phyloP scores from a whole-genome alignment of 352 stramenopile genomes.

The Paralagenidium karlingii region DNA sequence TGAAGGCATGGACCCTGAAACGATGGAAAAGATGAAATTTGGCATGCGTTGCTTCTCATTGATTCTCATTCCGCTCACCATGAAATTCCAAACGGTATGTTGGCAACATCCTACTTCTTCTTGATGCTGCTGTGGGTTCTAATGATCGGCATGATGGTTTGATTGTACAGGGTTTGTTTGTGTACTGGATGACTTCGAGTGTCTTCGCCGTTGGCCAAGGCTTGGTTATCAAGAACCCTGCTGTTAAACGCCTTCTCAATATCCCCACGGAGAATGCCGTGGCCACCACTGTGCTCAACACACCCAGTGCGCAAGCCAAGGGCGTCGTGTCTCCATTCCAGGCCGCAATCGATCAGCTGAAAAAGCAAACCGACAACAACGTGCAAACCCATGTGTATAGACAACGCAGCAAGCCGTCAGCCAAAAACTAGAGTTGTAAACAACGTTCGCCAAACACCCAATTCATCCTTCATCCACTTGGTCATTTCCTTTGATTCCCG shows the following conservation, averaged over 20 bases:
- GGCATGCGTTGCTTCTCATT: slow-evolving; percentile 63
- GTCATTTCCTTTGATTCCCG: no score
- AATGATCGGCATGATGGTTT: background rate
- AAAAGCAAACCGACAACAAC: no score
- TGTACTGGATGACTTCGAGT: slow-evolving; percentile 84
- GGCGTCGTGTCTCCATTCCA: slow-evolving; percentile 61
- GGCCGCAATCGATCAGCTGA: slow-evolving; percentile 51
- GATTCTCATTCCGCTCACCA: slow-evolving; percentile 59
- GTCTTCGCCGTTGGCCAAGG: slow-evolving; percentile 62
- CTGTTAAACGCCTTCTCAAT: slow-evolving; percentile 35
- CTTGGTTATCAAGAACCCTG: slow-evolving; percentile 31
- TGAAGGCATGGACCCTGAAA: slow-evolving; percentile 42
- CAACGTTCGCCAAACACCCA: no score
- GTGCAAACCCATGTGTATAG: no score
- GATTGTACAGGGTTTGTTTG: slow-evolving; percentile 49
- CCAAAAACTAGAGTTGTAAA: no score
- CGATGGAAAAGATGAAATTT: slow-evolving; percentile 63
- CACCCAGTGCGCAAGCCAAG: background rate
- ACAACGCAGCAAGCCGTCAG: no score
- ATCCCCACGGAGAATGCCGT: slow-evolving; percentile 36
- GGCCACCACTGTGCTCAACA: slow-evolving; percentile 5
- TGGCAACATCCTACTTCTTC: background rate
- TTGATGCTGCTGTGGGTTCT: background rate
- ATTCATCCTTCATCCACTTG: no score
- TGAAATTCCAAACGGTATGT: slow-evolving; percentile 73